Evolutionary conservation across 306 rosid species (phyloP).

Genomic region (Lathyrus tuberosus): DNA sequence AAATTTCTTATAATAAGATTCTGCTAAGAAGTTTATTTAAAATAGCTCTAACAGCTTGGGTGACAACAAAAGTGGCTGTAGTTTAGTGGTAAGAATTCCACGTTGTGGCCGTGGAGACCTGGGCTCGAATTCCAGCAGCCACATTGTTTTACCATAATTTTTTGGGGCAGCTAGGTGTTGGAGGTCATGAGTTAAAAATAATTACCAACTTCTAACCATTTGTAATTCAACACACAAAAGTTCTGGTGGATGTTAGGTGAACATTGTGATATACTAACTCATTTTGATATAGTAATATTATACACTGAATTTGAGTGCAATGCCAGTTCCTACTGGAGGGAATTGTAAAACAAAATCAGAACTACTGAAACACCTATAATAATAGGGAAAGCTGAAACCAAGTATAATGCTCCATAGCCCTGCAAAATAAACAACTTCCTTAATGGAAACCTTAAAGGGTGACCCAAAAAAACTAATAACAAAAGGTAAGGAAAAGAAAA

Average conservation of each 20-base stretch:
- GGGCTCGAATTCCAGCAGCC: too few species aligned
- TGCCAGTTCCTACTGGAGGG: constrained; percentile 69
- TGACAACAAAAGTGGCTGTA: too few species aligned
- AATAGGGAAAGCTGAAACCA: constrained; percentile 87
- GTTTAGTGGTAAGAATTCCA: too few species aligned
- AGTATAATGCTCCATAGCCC: constrained; percentile 96
- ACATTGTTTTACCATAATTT: too few species aligned
- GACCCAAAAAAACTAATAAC: constrained; percentile 3
- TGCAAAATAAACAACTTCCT: constrained; percentile 55
- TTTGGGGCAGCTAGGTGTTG: too few species aligned
- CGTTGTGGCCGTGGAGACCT: too few species aligned
- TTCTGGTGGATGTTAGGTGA: too few species aligned
- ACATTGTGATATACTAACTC: constrained; percentile 28
- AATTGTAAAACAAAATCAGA: constrained; percentile 80
- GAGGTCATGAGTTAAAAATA: too few species aligned
- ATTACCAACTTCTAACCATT: too few species aligned
- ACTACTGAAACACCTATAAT: constrained; percentile 94
- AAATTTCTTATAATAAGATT: background rate
- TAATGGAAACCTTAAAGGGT: constrained; percentile 37
- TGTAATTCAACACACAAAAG: too few species aligned
- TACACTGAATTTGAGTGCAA: constrained; percentile 34
- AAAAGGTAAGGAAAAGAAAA: background rate
- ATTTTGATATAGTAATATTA: constrained; percentile 37
- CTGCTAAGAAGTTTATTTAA: background rate
- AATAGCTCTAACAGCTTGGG: background rate